phyloP scores from a whole-genome alignment of 257 asterid genomes.

The Solanum paucissectum region DNA sequence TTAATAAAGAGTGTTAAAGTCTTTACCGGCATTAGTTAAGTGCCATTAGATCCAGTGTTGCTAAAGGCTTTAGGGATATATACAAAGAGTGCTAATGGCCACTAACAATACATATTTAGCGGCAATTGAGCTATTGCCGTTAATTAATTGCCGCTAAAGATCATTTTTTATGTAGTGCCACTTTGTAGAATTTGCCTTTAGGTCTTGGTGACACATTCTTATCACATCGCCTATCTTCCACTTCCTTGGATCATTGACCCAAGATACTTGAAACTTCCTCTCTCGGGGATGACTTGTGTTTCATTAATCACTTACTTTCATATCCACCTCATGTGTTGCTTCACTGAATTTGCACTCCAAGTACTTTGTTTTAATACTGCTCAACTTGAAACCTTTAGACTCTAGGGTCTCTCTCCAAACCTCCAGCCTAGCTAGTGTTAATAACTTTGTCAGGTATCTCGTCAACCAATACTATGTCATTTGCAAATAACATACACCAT shows the following conservation, averaged over 20 bases:
- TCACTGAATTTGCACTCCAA: background rate
- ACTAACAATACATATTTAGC: no score
- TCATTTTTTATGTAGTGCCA: no score
- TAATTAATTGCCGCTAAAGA: no score
- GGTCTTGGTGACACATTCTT: background rate
- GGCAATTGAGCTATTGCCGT: no score
- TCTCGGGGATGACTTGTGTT: background rate
- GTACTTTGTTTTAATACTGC: background rate
- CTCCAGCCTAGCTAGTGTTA: background rate
- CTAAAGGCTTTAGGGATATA: no score
- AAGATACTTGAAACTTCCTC: background rate
- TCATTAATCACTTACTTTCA: background rate
- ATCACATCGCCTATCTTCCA: background rate
- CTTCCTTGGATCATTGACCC: background rate
- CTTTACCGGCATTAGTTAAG: no score
- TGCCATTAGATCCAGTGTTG: no score
- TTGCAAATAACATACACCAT: background rate
- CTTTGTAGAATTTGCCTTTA: background rate
- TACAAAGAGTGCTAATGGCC: no score
- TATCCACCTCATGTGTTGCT: background rate
- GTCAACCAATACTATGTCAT: background rate
- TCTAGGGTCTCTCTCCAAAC: background rate
- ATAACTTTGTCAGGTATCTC: background rate
- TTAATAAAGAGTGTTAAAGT: no score
- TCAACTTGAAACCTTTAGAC: background rate